Evolutionary conservation across 2,329 filamentous ascomycete species (phyloP).

Genomic region (Zymoseptoria ardabiliae): DNA sequence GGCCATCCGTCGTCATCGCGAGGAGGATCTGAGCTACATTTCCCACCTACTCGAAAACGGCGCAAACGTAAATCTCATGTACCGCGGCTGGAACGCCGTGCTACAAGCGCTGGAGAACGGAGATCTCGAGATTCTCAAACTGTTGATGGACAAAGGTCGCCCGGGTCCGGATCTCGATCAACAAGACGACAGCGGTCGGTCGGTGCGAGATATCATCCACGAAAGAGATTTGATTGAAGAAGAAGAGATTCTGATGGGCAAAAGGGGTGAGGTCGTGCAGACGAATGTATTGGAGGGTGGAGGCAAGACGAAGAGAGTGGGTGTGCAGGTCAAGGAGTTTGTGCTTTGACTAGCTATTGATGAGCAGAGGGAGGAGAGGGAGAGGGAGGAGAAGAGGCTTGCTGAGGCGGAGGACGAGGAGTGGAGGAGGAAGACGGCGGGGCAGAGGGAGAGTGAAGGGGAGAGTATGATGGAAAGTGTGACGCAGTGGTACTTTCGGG

Average conservation of each 20-base stretch:
- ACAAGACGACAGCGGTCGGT: constrained; percentile 48
- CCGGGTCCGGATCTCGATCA: constrained; percentile 48
- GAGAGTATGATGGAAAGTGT: not conserved
- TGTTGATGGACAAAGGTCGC: constrained; percentile 45
- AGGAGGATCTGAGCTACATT: constrained; percentile 52
- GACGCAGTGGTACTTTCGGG: not conserved
- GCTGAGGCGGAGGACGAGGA: not conserved
- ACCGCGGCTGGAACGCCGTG: constrained; percentile 58
- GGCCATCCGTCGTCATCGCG: constrained; percentile 53
- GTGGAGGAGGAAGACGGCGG: not conserved
- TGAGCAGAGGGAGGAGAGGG: not conserved
- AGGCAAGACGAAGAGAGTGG: not conserved
- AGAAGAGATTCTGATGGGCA: constrained; percentile 17
- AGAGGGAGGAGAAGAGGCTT: not conserved
- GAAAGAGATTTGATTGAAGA: constrained; percentile 52
- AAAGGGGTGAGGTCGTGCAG: not conserved
- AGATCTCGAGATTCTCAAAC: constrained; percentile 46
- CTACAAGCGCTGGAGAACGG: constrained; percentile 61
- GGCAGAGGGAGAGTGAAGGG: not conserved
- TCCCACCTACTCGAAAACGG: constrained; percentile 56
- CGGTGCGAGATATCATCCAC: constrained; percentile 51
- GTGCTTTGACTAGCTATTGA: not conserved
- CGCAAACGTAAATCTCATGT: constrained; percentile 61
- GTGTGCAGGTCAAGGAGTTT: not conserved
- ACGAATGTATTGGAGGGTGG: not conserved